These are phyloP conservation scores for Globisporangium orthogonon DNA, from an alignment of 352 stramenopile species.

Conservation along the genomic window DNA sequence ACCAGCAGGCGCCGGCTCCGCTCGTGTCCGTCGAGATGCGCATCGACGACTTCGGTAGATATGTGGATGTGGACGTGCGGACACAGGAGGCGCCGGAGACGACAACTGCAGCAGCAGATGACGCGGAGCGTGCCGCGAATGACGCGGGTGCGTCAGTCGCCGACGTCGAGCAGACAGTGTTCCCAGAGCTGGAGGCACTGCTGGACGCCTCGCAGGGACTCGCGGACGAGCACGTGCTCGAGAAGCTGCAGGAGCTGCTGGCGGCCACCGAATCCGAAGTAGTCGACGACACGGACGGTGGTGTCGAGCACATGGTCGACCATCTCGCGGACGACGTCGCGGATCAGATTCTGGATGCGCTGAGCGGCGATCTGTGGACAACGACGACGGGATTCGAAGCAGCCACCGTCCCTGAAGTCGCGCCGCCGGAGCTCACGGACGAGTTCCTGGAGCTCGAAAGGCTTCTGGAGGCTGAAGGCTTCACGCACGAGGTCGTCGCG, in stretches of 20 bases:
- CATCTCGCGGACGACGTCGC: constrained; percentile 16
- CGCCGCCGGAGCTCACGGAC: constrained; percentile 26
- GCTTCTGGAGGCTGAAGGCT: constrained; percentile 35
- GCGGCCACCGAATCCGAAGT: constrained; percentile 7
- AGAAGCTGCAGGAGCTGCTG: constrained; percentile 19
- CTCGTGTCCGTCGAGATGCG: not conserved
- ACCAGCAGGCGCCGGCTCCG: not conserved
- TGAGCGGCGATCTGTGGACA: not conserved
- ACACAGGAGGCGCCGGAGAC: not conserved
- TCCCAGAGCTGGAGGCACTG: constrained; percentile 15
- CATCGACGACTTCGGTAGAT: not conserved
- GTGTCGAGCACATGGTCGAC: constrained; percentile 1
- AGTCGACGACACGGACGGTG: not conserved
- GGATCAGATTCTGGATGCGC: constrained; percentile 16
- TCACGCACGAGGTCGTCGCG: constrained; percentile 30
- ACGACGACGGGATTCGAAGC: not conserved
- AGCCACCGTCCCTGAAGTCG: not conserved
- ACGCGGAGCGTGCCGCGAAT: not conserved
- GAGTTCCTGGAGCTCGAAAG: constrained; percentile 46
- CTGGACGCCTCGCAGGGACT: constrained; percentile 13
- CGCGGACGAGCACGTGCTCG: constrained; percentile 10
- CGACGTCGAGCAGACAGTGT: not conserved
- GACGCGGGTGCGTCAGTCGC: not conserved
- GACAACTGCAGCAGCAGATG: not conserved
- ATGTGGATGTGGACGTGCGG: not conserved